Evolutionary conservation across 2,329 filamentous ascomycete species (phyloP).

Genomic region (Diaporthe sp.): DNA sequence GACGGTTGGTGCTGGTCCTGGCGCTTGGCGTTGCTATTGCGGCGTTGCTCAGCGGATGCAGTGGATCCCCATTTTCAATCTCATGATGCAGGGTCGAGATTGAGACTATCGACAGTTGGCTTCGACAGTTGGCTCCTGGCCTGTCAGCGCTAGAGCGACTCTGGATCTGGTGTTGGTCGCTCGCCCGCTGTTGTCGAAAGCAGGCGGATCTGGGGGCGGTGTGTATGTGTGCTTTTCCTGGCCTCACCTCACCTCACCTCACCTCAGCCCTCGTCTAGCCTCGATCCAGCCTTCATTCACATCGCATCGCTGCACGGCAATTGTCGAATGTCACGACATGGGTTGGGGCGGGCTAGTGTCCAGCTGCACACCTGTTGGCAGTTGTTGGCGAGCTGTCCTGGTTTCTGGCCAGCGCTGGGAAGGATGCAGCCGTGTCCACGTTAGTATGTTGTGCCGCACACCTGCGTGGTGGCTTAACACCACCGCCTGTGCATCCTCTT

Average conservation of each 20-base stretch:
- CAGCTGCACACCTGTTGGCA: not conserved
- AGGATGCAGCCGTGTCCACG: not conserved
- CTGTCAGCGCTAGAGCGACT: conserved; percentile 38
- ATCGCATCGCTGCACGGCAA: not conserved
- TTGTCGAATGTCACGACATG: not conserved
- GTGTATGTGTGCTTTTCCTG: not conserved
- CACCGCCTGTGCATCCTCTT: conserved; percentile 15
- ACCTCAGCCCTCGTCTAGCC: conserved; percentile 9
- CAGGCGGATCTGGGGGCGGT: conserved; percentile 3
- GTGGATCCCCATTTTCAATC: conserved; percentile 25
- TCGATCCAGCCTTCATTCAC: not conserved
- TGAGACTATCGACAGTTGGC: conserved; percentile 40
- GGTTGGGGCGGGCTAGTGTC: conserved; percentile 13
- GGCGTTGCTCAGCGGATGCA: conserved; percentile 24
- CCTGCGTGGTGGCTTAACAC: conserved; percentile 37
- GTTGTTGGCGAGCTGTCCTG: conserved; percentile 11
- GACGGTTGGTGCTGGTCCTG: conserved; percentile 18
- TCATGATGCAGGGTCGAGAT: conserved; percentile 30
- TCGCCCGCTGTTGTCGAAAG: conserved; percentile 11
- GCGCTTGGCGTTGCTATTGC: conserved; percentile 26
- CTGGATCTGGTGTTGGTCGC: conserved; percentile 17
- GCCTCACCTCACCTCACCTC: conserved; percentile 3
- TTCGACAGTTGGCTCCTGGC: conserved; percentile 37
- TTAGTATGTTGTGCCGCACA: conserved; percentile 29
- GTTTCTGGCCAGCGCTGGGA: not conserved